Conservation (phyloP, 192 early-diverging fungal genomes). For the Haplosporangium gracile region DNA sequence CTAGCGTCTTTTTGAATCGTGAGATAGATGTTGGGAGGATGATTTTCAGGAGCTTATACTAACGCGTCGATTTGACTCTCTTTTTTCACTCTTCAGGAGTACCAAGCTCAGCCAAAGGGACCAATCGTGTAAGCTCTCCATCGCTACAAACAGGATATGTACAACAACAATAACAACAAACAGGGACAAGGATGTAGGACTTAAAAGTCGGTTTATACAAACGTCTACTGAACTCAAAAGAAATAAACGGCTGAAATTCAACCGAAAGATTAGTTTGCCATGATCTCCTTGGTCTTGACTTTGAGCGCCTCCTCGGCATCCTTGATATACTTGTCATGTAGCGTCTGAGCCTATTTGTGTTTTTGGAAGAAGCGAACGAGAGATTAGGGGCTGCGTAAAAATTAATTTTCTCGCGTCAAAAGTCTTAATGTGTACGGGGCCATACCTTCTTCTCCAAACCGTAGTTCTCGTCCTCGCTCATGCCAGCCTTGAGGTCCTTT, state of each 20-base stretch:
- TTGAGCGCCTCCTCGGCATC: conserved; percentile 75
- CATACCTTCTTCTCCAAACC: conserved; percentile 70
- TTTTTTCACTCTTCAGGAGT: conserved; percentile 17
- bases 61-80: background rate
- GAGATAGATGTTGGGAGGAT: background rate
- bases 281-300: conserved; percentile 78
- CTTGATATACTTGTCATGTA: conserved; percentile 74
- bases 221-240: conserved; percentile 2
- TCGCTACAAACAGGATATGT: conserved; percentile 8
- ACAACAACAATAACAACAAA: conserved; percentile 19
- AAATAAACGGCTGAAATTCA: conserved; percentile 27
- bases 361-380: background rate
- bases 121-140: conserved; percentile 29
- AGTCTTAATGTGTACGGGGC: background rate
- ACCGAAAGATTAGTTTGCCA: conserved; percentile 38
- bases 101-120: conserved; percentile 47
- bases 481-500: conserved; percentile 65
- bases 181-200: background rate
- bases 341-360: conserved; percentile 63
- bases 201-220: background rate
- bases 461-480: conserved; percentile 69
- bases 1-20: background rate
- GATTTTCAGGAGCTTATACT: background rate
- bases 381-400: background rate
- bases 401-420: background rate